Evolutionary conservation across 306 rosid genomes (phyloP), one percentile per base, ranked within the genome.

Genomic region (Quercus aquifolioides): DNA sequence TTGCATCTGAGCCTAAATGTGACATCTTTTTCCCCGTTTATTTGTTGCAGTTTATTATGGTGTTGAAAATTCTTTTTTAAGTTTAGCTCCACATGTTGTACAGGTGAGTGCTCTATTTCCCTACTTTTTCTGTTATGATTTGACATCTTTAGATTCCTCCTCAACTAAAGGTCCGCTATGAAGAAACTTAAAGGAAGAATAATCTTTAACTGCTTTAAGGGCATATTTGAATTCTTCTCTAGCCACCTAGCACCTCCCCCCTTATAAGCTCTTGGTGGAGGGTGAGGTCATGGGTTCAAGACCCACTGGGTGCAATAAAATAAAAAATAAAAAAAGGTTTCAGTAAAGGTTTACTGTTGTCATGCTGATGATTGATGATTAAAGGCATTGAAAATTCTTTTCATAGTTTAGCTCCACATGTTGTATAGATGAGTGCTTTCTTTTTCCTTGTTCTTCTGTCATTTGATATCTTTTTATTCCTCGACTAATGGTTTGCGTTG

Each of bases 41-140:
- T n/a, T 74, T 62, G 18, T 71, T 81, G 87, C 91, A 95, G 99
- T 79, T 79, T 90, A 95, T 80, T 93, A 95, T 83, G 98, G 96
- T 74, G 20, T 95, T 52, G 93, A 93, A 23, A 89, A 90, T 84
- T 81, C 94, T 64, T 91, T 91, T 75, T 23, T 74, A 73, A 74
- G 88, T 88, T 81, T 93, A 84, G 89, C 93, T 68, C 98, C 99
- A 52, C 90, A 85, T 85, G 86, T 95, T 80, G 88, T 85, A 81
- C 98, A 93, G 91, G 99, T 93, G 83, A 76, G 83, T 64, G 63
- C 6, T 46, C 76, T 78, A 54, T 38, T 49, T 73, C 2, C 20
- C 10, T 76, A 58, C 10, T 28, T 59, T 74, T 46, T 26, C 43
- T 7, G 5, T n/a, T 30, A 33, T 69, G 26, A 21, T 43, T 55